Conservation (phyloP, 768 basidiomycete genomes). For the Pleurotus djamor region DNA sequence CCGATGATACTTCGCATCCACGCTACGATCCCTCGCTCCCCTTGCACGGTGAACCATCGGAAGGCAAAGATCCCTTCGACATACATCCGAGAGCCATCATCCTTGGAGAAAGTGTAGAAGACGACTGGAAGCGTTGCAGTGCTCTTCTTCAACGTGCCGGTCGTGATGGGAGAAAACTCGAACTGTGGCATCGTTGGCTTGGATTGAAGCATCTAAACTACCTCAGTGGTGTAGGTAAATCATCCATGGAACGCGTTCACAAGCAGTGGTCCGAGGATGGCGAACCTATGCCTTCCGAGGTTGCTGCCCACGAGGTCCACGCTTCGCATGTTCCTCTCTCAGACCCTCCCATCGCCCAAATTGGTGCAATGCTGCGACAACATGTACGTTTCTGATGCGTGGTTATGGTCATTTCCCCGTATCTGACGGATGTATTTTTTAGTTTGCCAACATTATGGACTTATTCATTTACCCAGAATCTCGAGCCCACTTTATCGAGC, state of each 20-base stretch:
- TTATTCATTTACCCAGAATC: slow-evolving; percentile 77
- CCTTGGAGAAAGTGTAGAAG: slow-evolving; percentile 44
- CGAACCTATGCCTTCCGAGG: slow-evolving; percentile 24
- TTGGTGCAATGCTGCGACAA: slow-evolving; percentile 49
- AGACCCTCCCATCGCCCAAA: slow-evolving; percentile 34
- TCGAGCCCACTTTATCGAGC: slow-evolving; percentile 59
- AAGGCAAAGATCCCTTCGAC: slow-evolving; percentile 15
- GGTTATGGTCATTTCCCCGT: neutral
- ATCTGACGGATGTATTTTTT: slow-evolving; percentile 5
- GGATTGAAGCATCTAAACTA: slow-evolving; percentile 29
- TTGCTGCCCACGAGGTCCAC: slow-evolving; percentile 17
- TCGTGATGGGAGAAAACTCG: slow-evolving; percentile 72
- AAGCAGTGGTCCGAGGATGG: slow-evolving; percentile 50
- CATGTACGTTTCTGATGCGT: slow-evolving; percentile 45
- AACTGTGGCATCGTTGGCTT: slow-evolving; percentile 76
- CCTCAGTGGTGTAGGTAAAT: slow-evolving; percentile 17
- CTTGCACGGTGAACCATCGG: neutral
- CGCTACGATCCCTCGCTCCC: neutral
- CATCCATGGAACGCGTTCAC: slow-evolving; percentile 26
- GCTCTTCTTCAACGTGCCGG: slow-evolving; percentile 48
- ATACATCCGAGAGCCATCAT: slow-evolving; percentile 43
- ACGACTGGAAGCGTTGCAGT: slow-evolving; percentile 62
- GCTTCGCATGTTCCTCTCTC: slow-evolving; percentile 13
- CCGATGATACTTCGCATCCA: neutral
- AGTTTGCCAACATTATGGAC: slow-evolving; percentile 58